Base-by-base conservation (phyloP, 495 filamentous ascomycete species). In the Viridothelium virens region DNA sequence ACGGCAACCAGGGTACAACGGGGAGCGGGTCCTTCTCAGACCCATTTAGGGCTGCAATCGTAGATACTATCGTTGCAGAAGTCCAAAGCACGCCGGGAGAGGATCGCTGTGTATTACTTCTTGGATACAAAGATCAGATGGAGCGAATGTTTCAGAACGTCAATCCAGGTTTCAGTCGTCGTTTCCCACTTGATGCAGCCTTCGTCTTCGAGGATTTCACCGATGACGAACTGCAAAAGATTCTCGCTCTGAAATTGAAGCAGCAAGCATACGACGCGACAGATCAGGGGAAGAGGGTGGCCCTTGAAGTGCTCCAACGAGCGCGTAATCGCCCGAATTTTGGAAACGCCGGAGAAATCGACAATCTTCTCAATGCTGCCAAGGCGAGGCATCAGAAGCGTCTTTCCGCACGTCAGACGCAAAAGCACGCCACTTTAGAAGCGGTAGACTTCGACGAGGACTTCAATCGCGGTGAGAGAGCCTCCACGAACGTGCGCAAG, bases 51-150 rank as follows among this genome's bases (percentile, higher is more conserved):
- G 85, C 80, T 1, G 87, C 85, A 7, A 85, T 90, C 9, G 76
- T 89, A 4, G 87, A 91, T 65, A 93, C 91, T 3, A 86, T 94
- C n/a, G 90, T 93, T 2, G 88, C 89, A 0, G 88, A 94, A 66
- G 85, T 95, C 0, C 91, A 93, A 63, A 89, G 85, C 68, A 82
- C 83, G 0, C 87, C 89, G 0, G 87, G 88, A 0, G 90, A 92
- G 41, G 89, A 94, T 73, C 82, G 87, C 18, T 93, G 90, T 64
- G 87, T 94, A 0, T 76, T 95, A 0, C 78, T 93, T 0, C 78
- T 93, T 1, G 91, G 90, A 0, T 93, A 95, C 74, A 82, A 89
- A 68, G 84, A 88, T n/a, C 77, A 88, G 70, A 90, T 95, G 84
- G 80, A 83, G 63, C 73, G 79, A 2, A 92, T 94, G 89, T 90